A percentile compares a stretch with the other conserved stretches of the same genome.
These are phyloP conservation scores for Trapa incisa DNA, from an alignment of 345 rosid genomes.

Conservation along the genomic window DNA sequence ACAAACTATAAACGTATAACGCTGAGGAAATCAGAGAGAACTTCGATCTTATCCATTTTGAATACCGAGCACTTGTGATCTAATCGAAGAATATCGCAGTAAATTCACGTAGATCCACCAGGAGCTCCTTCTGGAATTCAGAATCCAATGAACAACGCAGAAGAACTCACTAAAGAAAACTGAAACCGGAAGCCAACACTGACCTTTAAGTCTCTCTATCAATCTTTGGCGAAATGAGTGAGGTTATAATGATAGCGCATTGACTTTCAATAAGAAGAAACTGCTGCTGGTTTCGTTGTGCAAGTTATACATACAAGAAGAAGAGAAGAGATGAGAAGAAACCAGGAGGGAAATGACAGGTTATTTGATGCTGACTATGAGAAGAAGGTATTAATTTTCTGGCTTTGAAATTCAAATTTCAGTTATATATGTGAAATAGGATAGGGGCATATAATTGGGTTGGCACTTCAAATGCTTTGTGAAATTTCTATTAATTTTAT, in stretches of 20 bases:
- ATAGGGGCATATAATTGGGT: neutral
- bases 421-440: neutral
- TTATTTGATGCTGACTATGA: too few relatives aligned
- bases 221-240: neutral
- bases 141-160: neutral
- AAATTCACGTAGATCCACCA: too few relatives aligned
- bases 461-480: neutral
- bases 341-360: neutral
- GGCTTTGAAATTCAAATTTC: slow-evolving; percentile 6
- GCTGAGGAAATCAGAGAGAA: too few relatives aligned
- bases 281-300: neutral
- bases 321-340: too few relatives aligned
- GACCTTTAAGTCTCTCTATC: neutral
- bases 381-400: neutral
- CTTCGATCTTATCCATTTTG: too few relatives aligned
- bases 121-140: neutral
- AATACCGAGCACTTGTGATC: too few relatives aligned
- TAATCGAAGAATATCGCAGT: too few relatives aligned
- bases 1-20: neutral
- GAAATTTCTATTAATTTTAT: too few relatives aligned
- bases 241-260: neutral
- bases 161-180: too few relatives aligned
- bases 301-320: neutral
- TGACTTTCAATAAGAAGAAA: neutral
- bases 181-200: too few relatives aligned